phyloP scores from a whole-genome alignment of 176 grass and related monocot species.

The Calamus simplicifolius region DNA sequence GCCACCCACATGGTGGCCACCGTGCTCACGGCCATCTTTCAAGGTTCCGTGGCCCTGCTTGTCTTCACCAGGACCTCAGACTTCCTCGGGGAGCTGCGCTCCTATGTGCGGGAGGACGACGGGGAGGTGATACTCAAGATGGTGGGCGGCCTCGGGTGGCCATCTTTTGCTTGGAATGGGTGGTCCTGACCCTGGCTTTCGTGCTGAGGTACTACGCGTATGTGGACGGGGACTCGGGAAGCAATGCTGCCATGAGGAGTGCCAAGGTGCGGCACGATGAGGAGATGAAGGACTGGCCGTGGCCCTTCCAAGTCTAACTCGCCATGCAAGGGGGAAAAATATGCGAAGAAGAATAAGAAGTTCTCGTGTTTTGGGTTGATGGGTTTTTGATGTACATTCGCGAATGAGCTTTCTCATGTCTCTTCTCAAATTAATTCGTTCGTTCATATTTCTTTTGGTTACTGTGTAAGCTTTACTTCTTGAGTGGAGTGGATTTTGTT shows the following conservation, averaged over 20 bases:
- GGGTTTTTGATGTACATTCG: too few relatives aligned
- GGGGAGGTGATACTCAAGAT: conserved; percentile 93
- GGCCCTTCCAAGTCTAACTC: conserved; percentile 57
- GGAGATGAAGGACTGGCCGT: conserved; percentile 53
- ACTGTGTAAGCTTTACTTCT: too few relatives aligned
- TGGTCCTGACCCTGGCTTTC: conserved; percentile 70
- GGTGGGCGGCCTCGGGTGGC: conserved; percentile 73
- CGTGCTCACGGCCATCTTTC: too few relatives aligned
- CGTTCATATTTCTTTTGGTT: too few relatives aligned
- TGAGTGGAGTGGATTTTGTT: too few relatives aligned
- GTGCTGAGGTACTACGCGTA: conserved; percentile 40
- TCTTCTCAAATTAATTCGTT: too few relatives aligned
- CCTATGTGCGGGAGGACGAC: conserved; percentile 86
- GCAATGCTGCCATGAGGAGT: conserved; percentile 37
- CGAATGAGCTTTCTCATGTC: too few relatives aligned
- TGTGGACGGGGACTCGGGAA: conserved; percentile 35
- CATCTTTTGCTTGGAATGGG: conserved; percentile 85
- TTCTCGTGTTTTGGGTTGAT: too few relatives aligned
- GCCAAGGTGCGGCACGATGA: conserved; percentile 73
- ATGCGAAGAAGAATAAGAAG: too few relatives aligned
- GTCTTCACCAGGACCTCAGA: conserved; percentile 13
- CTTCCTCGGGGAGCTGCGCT: conserved; percentile 57
- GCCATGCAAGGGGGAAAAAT: too few relatives aligned
- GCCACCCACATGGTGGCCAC: conserved; percentile 60
- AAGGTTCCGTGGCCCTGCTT: conserved; percentile 25